Conservation (phyloP, 2,329 filamentous ascomycete genomes). For the Shiraia bambusicola region DNA sequence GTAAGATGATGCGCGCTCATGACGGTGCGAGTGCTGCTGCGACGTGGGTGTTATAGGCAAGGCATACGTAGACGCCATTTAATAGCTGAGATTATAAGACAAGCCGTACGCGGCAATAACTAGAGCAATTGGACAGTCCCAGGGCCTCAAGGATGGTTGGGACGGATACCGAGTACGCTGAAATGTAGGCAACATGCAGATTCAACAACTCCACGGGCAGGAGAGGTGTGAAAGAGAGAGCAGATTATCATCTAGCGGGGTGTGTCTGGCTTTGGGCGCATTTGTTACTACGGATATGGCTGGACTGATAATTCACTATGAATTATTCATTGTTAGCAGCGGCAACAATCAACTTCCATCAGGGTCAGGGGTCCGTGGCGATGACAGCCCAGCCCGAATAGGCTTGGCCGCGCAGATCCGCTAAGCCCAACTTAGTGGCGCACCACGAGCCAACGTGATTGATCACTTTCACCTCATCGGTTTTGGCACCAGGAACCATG, state of each 20-base stretch:
- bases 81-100: too few species aligned
- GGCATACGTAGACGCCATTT: slow-evolving; percentile 51
- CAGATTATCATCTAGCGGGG: too few species aligned
- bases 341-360: slow-evolving; percentile 18
- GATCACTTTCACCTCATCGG: slow-evolving; percentile 18
- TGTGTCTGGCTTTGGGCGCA: slow-evolving; percentile 4
- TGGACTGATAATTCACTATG: neutral
- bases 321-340: slow-evolving; percentile 12
- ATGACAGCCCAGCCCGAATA: slow-evolving; percentile 12
- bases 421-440: slow-evolving; percentile 14
- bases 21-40: slow-evolving; percentile 30
- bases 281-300: neutral
- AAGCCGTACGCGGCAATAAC: slow-evolving; percentile 18
- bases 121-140: too few species aligned
- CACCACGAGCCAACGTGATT: slow-evolving; percentile 16
- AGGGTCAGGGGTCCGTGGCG: slow-evolving; percentile 16
- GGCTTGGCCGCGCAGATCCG: too few species aligned
- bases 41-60: slow-evolving; percentile 41
- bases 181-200: too few species aligned
- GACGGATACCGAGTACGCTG: too few species aligned
- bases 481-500: slow-evolving; percentile 18
- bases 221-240: neutral
- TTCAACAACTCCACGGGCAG: too few species aligned
- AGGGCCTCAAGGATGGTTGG: neutral
- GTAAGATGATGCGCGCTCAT: slow-evolving; percentile 44